A percentile compares a stretch with the other conserved stretches of the same genome.
phyloP scores from a whole-genome alignment of 73 alveolate genomes.

The Symbiodinium pilosum region DNA sequence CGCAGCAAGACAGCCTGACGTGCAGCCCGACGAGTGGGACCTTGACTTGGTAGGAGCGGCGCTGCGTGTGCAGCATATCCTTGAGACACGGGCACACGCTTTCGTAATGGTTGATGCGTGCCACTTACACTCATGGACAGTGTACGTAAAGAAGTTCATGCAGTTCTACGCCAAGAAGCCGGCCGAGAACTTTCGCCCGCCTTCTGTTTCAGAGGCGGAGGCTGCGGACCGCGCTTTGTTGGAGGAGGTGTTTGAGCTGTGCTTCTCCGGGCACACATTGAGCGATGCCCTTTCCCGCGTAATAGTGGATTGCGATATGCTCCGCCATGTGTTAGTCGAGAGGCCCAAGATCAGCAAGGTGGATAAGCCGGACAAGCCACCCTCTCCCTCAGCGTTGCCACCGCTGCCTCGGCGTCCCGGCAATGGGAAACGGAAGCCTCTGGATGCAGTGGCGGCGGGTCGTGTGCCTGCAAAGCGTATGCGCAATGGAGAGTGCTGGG shows the following conservation, averaged over 20 bases:
- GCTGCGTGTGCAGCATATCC: background rate
- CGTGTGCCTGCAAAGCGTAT: background rate
- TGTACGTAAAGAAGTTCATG: background rate
- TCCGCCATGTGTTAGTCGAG: slow-evolving; percentile 1
- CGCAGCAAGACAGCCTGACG: background rate
- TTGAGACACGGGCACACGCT: background rate
- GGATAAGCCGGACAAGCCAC: background rate
- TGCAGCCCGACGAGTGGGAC: background rate
- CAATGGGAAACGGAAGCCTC: background rate
- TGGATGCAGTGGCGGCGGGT: background rate
- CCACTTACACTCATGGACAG: background rate
- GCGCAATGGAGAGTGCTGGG: slow-evolving; percentile 16
- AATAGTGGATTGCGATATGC: slow-evolving; percentile 5
- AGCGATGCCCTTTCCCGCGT: background rate
- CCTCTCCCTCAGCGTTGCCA: background rate
- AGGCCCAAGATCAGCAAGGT: background rate
- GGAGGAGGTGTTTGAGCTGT: background rate
- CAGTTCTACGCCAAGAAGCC: background rate
- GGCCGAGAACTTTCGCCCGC: background rate
- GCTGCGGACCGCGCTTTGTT: slow-evolving; percentile 7
- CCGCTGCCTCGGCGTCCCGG: background rate
- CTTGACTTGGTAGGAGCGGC: background rate
- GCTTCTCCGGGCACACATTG: background rate
- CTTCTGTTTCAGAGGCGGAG: slow-evolving; percentile 19
- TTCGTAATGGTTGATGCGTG: slow-evolving; percentile 27